Evolutionary conservation across 768 basidiomycete species (phyloP).

Genomic region (Russula sp.): DNA sequence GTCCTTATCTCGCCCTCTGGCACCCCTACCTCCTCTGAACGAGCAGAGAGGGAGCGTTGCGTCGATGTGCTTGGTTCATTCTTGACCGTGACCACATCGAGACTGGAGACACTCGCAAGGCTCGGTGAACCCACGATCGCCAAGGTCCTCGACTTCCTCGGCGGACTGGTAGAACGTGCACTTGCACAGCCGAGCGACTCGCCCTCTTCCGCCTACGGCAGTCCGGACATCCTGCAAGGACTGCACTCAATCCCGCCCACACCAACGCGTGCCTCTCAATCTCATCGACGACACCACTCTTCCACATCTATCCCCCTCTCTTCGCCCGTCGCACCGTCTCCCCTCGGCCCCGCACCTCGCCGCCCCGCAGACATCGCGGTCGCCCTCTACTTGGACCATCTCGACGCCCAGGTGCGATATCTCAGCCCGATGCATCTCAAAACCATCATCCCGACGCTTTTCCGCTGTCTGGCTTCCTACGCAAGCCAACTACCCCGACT

Average conservation of each 20-base stretch:
- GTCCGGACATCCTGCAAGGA: conserved; percentile 33
- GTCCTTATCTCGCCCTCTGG: conserved; percentile 28
- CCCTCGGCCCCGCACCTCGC: conserved; percentile 40
- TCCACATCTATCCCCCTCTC: conserved; percentile 52
- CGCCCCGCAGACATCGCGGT: conserved; percentile 61
- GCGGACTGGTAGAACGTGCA: conserved; percentile 52
- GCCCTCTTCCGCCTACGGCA: conserved; percentile 33
- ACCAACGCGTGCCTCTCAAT: conserved; percentile 41
- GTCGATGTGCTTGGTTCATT: conserved; percentile 59
- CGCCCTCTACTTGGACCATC: conserved; percentile 59
- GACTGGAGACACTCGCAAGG: conserved; percentile 54
- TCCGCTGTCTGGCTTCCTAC: conserved; percentile 64
- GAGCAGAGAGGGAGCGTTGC: conserved; percentile 60
- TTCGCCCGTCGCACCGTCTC: conserved; percentile 36
- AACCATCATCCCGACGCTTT: conserved; percentile 66
- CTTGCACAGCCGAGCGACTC: conserved; percentile 36
- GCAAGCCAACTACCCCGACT: conserved; percentile 66
- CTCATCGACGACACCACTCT: conserved; percentile 60
- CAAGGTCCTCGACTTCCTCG: conserved; percentile 60
- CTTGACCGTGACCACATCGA: conserved; percentile 50
- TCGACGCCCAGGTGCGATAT: conserved; percentile 57
- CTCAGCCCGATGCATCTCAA: conserved; percentile 54
- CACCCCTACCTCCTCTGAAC: conserved; percentile 37
- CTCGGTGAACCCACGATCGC: conserved; percentile 57
- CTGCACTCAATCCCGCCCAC: conserved; percentile 26